Percentiles rank a stretch among this genome's conserved stretches.
phyloP scores from a whole-genome alignment of 1,284 basidiomycete genomes.

The Apiotrichum gracile region DNA sequence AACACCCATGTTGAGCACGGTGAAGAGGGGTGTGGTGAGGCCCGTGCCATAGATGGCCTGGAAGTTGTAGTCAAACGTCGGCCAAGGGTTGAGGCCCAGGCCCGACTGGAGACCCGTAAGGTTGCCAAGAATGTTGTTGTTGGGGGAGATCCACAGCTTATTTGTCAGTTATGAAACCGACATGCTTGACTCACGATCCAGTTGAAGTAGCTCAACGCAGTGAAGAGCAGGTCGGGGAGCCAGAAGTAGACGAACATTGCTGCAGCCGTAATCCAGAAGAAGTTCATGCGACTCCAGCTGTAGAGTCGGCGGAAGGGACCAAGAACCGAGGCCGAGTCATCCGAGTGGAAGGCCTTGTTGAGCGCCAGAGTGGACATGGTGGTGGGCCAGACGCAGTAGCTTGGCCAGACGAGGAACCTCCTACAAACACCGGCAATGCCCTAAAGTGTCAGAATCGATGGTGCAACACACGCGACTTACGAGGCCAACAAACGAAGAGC shows the following conservation, averaged over 20 bases:
- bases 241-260: slow-evolving; percentile 38
- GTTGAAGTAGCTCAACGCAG: slow-evolving; percentile 52
- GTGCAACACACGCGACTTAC: too few relatives aligned
- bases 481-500: slow-evolving; percentile 50
- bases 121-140: slow-evolving; percentile 15
- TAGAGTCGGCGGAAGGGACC: slow-evolving; percentile 28
- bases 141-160: slow-evolving; percentile 53
- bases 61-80: slow-evolving; percentile 31
- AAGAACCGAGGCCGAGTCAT: slow-evolving; percentile 30
- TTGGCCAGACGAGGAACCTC: slow-evolving; percentile 47
- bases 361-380: slow-evolving; percentile 46
- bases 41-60: slow-evolving; percentile 3
- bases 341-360: slow-evolving; percentile 38
- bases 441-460: too few relatives aligned
- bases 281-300: slow-evolving; percentile 31
- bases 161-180: too few relatives aligned
- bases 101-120: slow-evolving; percentile 23
- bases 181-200: slow-evolving; percentile 48
- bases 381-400: slow-evolving; percentile 46
- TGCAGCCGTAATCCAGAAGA: slow-evolving; percentile 31
- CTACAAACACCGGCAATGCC: slow-evolving; percentile 48
- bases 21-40: slow-evolving; percentile 27
- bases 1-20: slow-evolving; percentile 28
- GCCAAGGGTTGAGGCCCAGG: slow-evolving; percentile 38
- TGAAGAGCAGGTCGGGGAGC: slow-evolving; percentile 38